Evolutionary conservation across 805 yeast genomes (phyloP).

Genomic region (Torulaspora delbrueckii): DNA sequence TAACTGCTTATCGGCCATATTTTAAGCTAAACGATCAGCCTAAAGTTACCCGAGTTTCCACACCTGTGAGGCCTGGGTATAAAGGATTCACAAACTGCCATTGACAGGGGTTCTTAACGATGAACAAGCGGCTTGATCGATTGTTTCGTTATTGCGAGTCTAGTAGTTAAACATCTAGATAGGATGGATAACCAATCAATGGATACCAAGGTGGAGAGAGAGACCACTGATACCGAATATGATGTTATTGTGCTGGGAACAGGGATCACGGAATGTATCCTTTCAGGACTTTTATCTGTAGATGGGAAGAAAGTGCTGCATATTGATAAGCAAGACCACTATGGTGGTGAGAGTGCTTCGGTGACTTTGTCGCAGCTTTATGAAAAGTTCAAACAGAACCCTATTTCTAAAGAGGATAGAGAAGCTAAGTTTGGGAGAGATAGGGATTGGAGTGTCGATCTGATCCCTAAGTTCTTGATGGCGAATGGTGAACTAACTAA

Average conservation of each 20-base stretch:
- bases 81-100: not conserved
- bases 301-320: conserved; percentile 97
- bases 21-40: not conserved
- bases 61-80: not conserved
- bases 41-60: conserved; percentile 1
- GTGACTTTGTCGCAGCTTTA: conserved; percentile 65
- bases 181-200: not conserved
- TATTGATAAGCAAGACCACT: conserved; percentile 92
- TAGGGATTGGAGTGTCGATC: conserved; percentile 96
- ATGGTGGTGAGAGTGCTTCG: conserved; percentile 90
- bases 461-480: conserved; percentile 95
- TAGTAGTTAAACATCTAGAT: not conserved
- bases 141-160: too few relatives aligned
- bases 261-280: conserved; percentile 95
- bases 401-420: conserved; percentile 57
- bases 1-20: not conserved
- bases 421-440: conserved; percentile 77
- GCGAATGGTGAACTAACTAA: conserved; percentile 96
- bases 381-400: conserved; percentile 80
- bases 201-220: conserved; percentile 16
- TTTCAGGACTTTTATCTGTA: conserved; percentile 91
- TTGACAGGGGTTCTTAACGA: conserved; percentile 2
- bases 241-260: conserved; percentile 93
- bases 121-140: not conserved
- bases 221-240: conserved; percentile 85